Percentiles rank a stretch among this genome's conserved stretches.
Conservation (phyloP, 306 rosid genomes). For the Lotus japonicus region DNA sequence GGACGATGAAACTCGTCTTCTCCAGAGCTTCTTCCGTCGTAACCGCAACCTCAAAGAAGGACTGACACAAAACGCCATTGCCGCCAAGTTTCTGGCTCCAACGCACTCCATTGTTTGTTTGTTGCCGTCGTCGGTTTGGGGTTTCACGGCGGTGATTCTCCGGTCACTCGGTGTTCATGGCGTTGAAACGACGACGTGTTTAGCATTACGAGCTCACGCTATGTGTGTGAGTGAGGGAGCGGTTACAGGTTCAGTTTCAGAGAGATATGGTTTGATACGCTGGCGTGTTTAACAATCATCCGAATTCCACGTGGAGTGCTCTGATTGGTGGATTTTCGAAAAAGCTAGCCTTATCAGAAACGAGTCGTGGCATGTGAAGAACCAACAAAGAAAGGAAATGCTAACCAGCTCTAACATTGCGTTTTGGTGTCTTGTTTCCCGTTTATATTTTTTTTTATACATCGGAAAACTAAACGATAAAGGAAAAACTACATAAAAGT, state of each 20-base stretch:
- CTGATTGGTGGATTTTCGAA: not conserved
- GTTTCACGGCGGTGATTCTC: not conserved
- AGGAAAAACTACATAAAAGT: no score
- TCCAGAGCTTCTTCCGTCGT: constrained; percentile 17
- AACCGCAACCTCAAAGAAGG: constrained; percentile 29
- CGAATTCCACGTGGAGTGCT: constrained; percentile 14
- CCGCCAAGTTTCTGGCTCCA: constrained; percentile 54
- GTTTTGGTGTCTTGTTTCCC: no score
- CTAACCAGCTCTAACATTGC: no score
- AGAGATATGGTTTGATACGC: constrained; percentile 15
- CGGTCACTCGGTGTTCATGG: not conserved
- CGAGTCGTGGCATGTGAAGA: not conserved
- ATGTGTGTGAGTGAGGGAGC: not conserved
- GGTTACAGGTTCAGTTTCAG: not conserved
- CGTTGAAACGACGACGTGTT: constrained; percentile 16
- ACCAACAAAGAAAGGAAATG: no score
- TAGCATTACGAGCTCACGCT: not conserved
- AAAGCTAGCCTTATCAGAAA: constrained; percentile 33
- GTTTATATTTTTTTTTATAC: no score
- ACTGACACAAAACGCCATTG: constrained; percentile 61
- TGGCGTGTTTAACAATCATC: constrained; percentile 1
- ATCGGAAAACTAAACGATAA: no score
- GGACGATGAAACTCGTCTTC: constrained; percentile 17
- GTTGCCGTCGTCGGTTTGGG: not conserved
- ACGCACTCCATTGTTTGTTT: constrained; percentile 74